Evolutionary conservation across 2,329 filamentous ascomycete genomes (phyloP), one percentile per base, ranked within the genome.

Genomic region (Claviceps humidiphila): DNA sequence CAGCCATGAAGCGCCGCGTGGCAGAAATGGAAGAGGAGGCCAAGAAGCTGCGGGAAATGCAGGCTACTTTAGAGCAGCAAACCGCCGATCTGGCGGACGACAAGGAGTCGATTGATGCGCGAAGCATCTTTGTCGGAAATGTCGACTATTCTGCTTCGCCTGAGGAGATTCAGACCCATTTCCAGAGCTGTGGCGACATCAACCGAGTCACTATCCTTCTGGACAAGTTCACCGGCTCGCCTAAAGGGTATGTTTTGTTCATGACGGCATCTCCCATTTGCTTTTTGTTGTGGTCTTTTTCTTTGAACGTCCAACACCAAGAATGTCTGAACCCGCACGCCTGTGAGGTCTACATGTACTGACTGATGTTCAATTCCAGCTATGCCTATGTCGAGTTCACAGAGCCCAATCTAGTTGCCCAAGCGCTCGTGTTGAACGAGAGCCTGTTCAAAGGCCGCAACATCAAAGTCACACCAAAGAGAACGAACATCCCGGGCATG

Each of bases 331-430:
- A 4, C 30, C 9, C 9, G 30, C 30, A 34, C 30, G 5, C 14
- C 16, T 34, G 6, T 40, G 17, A 48, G 7, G 47, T 30, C 13
- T 3, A 34, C 7, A 9, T 49, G n/a, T 22, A 17, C 40, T 50
- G 22, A 51, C 14, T 24, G 37, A 5, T 39, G 11, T 24, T 42
- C 24, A 48, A 17, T 7, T 41, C 52, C 70, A 96, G 90, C 58
- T 98, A 98, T 73, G 93, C 93, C 64, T 98, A 98, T 71, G 93
- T 98, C 63, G 93, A 98, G 71, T 98, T 98, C 66, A 85, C 88
- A 55, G 93, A 97, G 72, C 89, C 93, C 48, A 90, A 82, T 69
- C 77, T 96, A 56, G 91, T 98, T 57, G 89, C 88, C 47, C 88
- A 95, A 68, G 93, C 93, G 26, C 78, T 98, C 55, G 89, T 97